Evolutionary conservation across 768 basidiomycete species (phyloP).

Genomic region (Harrya chromipes): DNA sequence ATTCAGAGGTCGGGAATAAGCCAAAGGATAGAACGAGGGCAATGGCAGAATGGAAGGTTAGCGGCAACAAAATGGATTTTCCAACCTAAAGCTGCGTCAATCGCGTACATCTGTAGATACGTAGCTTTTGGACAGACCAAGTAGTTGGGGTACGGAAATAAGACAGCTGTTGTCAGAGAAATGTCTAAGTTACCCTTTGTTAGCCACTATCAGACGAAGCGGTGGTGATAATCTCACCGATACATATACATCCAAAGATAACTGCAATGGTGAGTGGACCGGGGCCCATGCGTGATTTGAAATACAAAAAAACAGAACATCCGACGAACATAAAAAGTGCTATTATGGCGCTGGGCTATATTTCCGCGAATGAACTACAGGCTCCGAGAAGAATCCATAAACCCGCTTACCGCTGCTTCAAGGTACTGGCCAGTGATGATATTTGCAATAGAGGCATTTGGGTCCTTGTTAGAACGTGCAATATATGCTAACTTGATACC

Average conservation of each 20-base stretch:
- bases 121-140: slow-evolving; percentile 26
- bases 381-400: not conserved
- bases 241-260: slow-evolving; percentile 57
- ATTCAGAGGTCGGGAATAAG: slow-evolving; percentile 63
- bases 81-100: slow-evolving; percentile 41
- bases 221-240: slow-evolving; percentile 40
- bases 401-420: slow-evolving; percentile 40
- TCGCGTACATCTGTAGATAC: not conserved
- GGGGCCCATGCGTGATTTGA: slow-evolving; percentile 58
- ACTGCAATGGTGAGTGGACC: slow-evolving; percentile 58
- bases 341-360: slow-evolving; percentile 55
- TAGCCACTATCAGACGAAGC: not conserved
- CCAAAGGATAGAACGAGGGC: slow-evolving; percentile 48
- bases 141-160: slow-evolving; percentile 70
- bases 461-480: slow-evolving; percentile 44
- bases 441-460: slow-evolving; percentile 35
- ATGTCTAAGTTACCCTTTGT: slow-evolving; percentile 44
- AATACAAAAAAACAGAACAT: slow-evolving; percentile 51
- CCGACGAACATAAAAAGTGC: slow-evolving; percentile 65
- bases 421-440: slow-evolving; percentile 55
- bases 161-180: slow-evolving; percentile 48
- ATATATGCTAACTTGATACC: slow-evolving; percentile 62
- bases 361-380: not conserved
- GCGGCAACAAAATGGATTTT: slow-evolving; percentile 49
- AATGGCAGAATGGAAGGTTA: slow-evolving; percentile 57